Evolutionary conservation across 1,284 basidiomycete species (phyloP).

Genomic region (Pholiota adiposa): DNA sequence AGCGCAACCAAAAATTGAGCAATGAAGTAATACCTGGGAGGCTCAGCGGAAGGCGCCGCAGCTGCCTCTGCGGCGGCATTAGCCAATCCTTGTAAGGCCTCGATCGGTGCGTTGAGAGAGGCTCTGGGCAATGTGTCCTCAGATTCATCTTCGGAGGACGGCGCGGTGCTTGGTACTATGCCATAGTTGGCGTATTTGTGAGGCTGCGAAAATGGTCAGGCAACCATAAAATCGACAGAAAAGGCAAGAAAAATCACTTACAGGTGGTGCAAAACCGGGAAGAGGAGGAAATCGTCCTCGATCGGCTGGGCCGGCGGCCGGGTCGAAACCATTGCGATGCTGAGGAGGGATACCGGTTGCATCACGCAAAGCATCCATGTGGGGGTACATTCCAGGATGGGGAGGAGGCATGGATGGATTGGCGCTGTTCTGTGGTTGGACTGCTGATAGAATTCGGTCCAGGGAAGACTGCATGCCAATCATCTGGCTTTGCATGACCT

Average conservation of each 20-base stretch:
- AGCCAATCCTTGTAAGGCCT: slow-evolving; percentile 89
- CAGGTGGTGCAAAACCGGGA: slow-evolving; percentile 89
- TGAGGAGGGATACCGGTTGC: slow-evolving; percentile 32
- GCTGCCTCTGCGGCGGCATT: slow-evolving; percentile 94
- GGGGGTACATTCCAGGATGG: slow-evolving; percentile 33
- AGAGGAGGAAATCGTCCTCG: slow-evolving; percentile 72
- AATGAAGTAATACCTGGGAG: slow-evolving; percentile 47
- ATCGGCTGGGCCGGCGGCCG: slow-evolving; percentile 34
- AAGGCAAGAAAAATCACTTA: slow-evolving; percentile 40
- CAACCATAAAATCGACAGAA: slow-evolving; percentile 15
- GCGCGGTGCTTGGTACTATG: slow-evolving; percentile 78
- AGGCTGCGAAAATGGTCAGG: slow-evolving; percentile 49
- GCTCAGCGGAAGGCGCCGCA: slow-evolving; percentile 59
- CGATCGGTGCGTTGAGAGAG: slow-evolving; percentile 87
- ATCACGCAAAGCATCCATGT: slow-evolving; percentile 35
- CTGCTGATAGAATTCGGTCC: slow-evolving; percentile 74
- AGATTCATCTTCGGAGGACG: slow-evolving; percentile 87
- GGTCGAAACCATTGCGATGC: slow-evolving; percentile 47
- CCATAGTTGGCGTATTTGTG: slow-evolving; percentile 93
- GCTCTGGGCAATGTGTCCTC: slow-evolving; percentile 84
- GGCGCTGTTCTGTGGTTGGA: slow-evolving; percentile 54
- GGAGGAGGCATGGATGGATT: slow-evolving; percentile 29
- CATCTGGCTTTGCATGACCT: slow-evolving; percentile 91
- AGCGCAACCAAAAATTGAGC: slow-evolving; percentile 6
- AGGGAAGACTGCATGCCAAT: slow-evolving; percentile 87